Base-by-base conservation (phyloP, 1,139 yeast genomes). In the Meyerozyma athensensis region DNA sequence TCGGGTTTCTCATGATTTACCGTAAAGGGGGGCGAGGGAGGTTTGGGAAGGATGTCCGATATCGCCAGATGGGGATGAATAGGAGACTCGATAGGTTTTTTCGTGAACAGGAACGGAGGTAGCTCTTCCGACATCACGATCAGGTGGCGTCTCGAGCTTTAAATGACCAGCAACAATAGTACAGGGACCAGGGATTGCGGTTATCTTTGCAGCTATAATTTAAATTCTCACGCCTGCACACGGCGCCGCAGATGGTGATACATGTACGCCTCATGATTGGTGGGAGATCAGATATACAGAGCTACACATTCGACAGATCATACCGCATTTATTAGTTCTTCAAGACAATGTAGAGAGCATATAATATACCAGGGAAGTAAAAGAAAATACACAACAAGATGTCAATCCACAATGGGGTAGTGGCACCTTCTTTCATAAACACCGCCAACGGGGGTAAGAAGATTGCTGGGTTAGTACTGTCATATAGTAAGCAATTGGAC, bases 351-450 rank as follows among this genome's bases (percentile, higher is more conserved):
- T 79, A 82, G 50, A 81, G 60, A 36, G 89, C 89, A 54, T 81
- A 86, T 47, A 82, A 62, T 58, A 81, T 80, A 63, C 82, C 89
- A 49, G 89, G 90, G 79, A 82, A 79, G 79, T 79, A 82, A 49
- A 76, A 65, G 53, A 77, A 76, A 49, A 69, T 48, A 67, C 87
- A 80, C 53, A 79, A 72, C 39, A 79, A 56, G 45, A 78, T 53
- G 65, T 81, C 81, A 54, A 82, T 72, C 61, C 82, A 65, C 55
- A 81, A 75, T 35, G 72, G 79, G 35, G 71, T 67, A 45, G 81
- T 76, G 45, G 77, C 70, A 42, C 89, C 89, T 49, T 69, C 72
- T 49, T 70, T 75, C 71, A 81, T 60, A 59, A 74, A 81, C 44
- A 82, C 89, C 24, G 89, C 86, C 50, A 81, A 66, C 37, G 89